These are phyloP conservation scores for Penicillium coffeae DNA, from an alignment of 495 filamentous ascomycete species.

Conservation along the genomic window DNA sequence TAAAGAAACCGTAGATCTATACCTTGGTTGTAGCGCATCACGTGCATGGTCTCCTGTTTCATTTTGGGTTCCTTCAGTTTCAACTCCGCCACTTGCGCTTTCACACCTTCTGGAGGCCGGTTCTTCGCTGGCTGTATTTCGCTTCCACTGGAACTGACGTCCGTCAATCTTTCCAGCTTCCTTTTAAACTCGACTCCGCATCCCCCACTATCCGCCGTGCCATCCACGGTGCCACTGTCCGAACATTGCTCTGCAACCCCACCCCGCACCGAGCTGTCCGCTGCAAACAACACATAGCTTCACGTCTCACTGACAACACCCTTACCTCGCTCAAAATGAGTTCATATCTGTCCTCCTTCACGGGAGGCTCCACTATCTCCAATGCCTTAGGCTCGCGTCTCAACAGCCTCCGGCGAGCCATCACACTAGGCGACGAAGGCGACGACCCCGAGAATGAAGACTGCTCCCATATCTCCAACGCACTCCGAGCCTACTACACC, in stretches of 20 bases:
- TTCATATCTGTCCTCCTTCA: conserved; percentile 72
- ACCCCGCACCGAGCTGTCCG: conserved; percentile 22
- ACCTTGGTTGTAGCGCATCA: conserved; percentile 7
- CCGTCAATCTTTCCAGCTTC: neutral
- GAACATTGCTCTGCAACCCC: conserved; percentile 20
- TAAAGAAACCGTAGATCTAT: neutral
- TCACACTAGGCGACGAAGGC: conserved; percentile 79
- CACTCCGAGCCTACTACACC: conserved; percentile 89
- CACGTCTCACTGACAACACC: conserved; percentile 1
- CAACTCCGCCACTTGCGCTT: conserved; percentile 4
- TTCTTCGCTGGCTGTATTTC: conserved; percentile 22
- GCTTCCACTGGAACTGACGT: too few relatives aligned
- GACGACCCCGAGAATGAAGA: conserved; percentile 79
- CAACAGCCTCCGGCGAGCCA: conserved; percentile 71
- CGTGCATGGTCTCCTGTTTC: conserved; percentile 14
- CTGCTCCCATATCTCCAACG: conserved; percentile 90
- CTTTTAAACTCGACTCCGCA: neutral
- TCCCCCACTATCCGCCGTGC: neutral
- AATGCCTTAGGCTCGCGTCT: conserved; percentile 72
- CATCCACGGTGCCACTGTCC: neutral
- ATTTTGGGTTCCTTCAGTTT: conserved; percentile 2
- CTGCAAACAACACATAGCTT: conserved; percentile 3
- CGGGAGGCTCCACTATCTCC: conserved; percentile 63
- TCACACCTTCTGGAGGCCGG: conserved; percentile 17
- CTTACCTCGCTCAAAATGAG: conserved; percentile 50